Conservation (phyloP, 306 rosid species). For the Casuarina cunninghamiana region DNA sequence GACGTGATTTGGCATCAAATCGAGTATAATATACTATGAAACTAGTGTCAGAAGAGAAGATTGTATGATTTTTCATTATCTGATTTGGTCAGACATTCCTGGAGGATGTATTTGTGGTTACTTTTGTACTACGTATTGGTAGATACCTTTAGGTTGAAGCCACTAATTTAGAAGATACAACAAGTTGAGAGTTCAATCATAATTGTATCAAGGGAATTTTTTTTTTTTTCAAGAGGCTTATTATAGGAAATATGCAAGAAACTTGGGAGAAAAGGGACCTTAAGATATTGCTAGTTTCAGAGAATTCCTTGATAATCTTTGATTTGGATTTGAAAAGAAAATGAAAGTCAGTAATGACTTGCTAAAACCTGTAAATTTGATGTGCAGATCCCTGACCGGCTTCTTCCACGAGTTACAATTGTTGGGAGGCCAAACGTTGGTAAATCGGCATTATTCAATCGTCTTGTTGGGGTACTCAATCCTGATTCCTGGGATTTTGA, state of each 20-base stretch:
- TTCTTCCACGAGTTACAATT: constrained; percentile 83
- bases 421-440: constrained; percentile 99
- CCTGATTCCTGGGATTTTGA: constrained; percentile 18
- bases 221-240: neutral
- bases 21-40: neutral
- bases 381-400: constrained; percentile 80
- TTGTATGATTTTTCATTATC: neutral
- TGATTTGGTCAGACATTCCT: neutral
- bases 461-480: constrained; percentile 83
- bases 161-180: neutral
- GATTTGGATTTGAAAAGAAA: constrained; percentile 16
- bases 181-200: neutral
- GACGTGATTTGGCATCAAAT: neutral
- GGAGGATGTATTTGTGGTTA: neutral
- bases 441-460: constrained; percentile 89
- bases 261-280: neutral
- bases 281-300: constrained; percentile 10
- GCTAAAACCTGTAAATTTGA: constrained; percentile 34
- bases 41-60: neutral
- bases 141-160: neutral
- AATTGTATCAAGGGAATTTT: neutral
- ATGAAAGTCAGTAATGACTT: constrained; percentile 21
- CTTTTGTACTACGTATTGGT: neutral
- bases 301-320: constrained; percentile 5
- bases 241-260: neutral